Evolutionary conservation across 1,284 basidiomycete genomes (phyloP), one percentile per base, ranked within the genome.

Genomic region (Filobasidium uniguttulatum): DNA sequence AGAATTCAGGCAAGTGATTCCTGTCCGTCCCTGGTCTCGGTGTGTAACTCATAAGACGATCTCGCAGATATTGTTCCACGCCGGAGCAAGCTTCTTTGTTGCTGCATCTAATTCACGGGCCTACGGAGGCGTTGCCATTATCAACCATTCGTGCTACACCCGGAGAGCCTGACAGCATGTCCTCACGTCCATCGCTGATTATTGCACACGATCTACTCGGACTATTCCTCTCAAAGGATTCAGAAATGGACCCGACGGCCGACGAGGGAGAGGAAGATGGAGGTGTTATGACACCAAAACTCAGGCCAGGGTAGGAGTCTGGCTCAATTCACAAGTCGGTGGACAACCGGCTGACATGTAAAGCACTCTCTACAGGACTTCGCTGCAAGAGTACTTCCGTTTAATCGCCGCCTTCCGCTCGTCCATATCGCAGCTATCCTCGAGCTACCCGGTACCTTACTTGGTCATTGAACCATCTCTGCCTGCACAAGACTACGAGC

Each of bases 31-130:
- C 3, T 17, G 12, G 44, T n/a, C 7, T 8, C 20, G n/a, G 12
- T n/a, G 44, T 46, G 10, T 7, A 14, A 19, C 15, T 9, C 8
- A 10, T 10, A 23, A 7, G 19, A 14, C 7, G 8, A 31, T 10
- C 17, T 31, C 10, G 12, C 20, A 33, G 48, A 34, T 43, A 44
- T 26, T 49, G 48, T 17, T n/a, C 23, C 19, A 43, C 48, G 22
- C 2, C 40, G 2, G 29, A 30, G 6, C 28, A 49, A 10, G n/a
- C 19, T 19, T 20, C 20, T 7, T 15, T 49, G 3, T 26, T 49
- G 1, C 19, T 49, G 17, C 7, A 23, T 9, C 6, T 44, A 26
- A 12, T 49, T 6, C 34, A 40, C 36, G 26, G 17, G 9, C 31
- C 31, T 8, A 10, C 31, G 5, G 25, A 22, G n/a, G n/a, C n/a